Conservation (phyloP, 2,329 filamentous ascomycete species). For the Penicillium frequentans region DNA sequence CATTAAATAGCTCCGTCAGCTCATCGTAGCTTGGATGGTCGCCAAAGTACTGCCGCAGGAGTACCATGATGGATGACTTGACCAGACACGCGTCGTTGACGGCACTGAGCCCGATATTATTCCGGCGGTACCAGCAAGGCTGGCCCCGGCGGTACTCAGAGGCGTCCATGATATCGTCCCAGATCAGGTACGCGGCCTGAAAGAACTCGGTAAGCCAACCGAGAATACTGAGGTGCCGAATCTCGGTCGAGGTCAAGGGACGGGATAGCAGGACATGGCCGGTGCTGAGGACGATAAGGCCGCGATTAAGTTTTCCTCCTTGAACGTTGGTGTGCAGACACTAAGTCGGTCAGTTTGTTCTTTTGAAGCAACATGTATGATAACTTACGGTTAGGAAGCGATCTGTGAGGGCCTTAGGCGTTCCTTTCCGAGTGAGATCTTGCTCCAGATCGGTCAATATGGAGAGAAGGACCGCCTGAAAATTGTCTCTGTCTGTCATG, state of each 20-base stretch:
- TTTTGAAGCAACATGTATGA: no score
- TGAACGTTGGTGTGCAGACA: slow-evolving; percentile 81
- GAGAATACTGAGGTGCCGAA: slow-evolving; percentile 86
- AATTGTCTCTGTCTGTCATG: no score
- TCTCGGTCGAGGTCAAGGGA: slow-evolving; percentile 75
- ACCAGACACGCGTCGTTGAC: slow-evolving; percentile 99
- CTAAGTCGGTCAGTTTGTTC: slow-evolving; percentile 45
- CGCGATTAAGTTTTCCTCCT: slow-evolving; percentile 97
- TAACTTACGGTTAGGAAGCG: no score
- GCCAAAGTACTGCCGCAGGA: slow-evolving; percentile 93
- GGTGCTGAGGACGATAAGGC: slow-evolving; percentile 95
- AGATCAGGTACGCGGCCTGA: slow-evolving; percentile 97
- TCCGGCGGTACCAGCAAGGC: slow-evolving; percentile 67
- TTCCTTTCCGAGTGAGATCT: no score
- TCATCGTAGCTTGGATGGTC: slow-evolving; percentile 84
- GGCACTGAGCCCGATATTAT: slow-evolving; percentile 90
- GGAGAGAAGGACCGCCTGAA: no score
- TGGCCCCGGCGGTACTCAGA: slow-evolving; percentile 57
- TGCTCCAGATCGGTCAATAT: no score
- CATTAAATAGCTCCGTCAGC: slow-evolving; percentile 93
- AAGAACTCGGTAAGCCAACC: slow-evolving; percentile 98
- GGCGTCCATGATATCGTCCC: slow-evolving; percentile 97
- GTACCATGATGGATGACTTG: slow-evolving; percentile 82
- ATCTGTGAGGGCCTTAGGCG: no score
- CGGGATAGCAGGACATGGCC: slow-evolving; percentile 73